A percentile compares a stretch with the other conserved stretches of the same genome.
Conservation (phyloP, 2,329 filamentous ascomycete genomes). For the Dissoconium aciculare region DNA sequence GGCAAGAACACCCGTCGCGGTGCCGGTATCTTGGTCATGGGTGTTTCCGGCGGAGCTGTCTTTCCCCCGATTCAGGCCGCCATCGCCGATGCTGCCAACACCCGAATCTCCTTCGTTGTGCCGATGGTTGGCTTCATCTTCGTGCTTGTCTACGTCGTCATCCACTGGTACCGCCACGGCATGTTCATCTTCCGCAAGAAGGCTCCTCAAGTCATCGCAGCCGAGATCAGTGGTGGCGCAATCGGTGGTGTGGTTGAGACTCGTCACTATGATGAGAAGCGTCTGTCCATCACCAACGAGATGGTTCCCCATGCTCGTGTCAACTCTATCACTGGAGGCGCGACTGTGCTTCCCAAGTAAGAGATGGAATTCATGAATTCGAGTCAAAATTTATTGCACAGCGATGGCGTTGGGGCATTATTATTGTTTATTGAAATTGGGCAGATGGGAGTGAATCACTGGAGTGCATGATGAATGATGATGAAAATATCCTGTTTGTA, state of each 20-base stretch:
- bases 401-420: too few species aligned
- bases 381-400: too few species aligned
- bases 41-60: conserved; percentile 22
- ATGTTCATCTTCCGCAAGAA: conserved; percentile 22
- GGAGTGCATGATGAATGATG: too few species aligned
- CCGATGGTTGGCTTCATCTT: conserved; percentile 30
- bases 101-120: conserved; percentile 31
- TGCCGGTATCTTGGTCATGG: conserved; percentile 29
- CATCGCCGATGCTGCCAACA: conserved; percentile 27
- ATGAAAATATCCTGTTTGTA: too few species aligned
- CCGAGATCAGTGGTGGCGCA: conserved; percentile 20
- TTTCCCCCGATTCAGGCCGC: conserved; percentile 27
- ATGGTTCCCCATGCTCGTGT: conserved; percentile 17
- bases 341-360: too few species aligned
- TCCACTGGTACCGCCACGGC: conserved; percentile 22
- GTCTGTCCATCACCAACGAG: conserved; percentile 15
- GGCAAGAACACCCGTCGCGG: conserved; percentile 26
- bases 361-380: too few species aligned
- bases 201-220: conserved; percentile 18
- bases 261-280: conserved; percentile 23
- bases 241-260: conserved; percentile 22
- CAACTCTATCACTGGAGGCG: conserved; percentile 18
- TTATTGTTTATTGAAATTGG: too few species aligned
- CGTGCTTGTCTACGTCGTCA: conserved; percentile 23
- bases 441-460: too few species aligned